Evolutionary conservation across 345 rosid genomes (phyloP).

Genomic region (Citrus inodora): DNA sequence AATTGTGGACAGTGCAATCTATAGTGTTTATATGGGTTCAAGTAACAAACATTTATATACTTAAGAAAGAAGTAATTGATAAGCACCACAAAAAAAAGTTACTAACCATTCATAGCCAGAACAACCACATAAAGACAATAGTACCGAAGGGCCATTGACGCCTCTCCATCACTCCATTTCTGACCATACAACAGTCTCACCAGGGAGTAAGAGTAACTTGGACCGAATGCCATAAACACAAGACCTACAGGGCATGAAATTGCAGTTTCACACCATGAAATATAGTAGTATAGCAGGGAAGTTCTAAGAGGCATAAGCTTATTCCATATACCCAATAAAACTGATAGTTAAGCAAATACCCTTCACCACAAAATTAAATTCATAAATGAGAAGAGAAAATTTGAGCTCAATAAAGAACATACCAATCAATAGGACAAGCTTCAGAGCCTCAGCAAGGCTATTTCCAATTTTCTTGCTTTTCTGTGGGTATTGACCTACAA

Average conservation of each 20-base stretch:
- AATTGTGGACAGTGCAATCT: neutral
- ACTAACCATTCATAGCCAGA: constrained; percentile 80
- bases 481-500: constrained; percentile 49
- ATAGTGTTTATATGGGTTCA: neutral
- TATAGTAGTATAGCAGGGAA: neutral
- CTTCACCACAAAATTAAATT: neutral
- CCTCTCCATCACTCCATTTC: constrained; percentile 99
- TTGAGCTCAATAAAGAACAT: constrained; percentile 1
- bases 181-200: constrained; percentile 80
- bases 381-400: neutral
- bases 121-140: constrained; percentile 79
- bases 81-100: constrained; percentile 1
- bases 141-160: constrained; percentile 68
- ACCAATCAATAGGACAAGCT: constrained; percentile 86
- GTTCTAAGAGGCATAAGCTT: neutral
- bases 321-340: neutral
- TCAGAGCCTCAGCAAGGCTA: constrained; percentile 73
- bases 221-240: constrained; percentile 88
- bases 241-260: constrained; percentile 45
- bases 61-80: neutral
- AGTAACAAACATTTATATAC: neutral
- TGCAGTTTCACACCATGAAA: constrained; percentile 11
- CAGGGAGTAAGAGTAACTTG: constrained; percentile 92
- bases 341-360: neutral
- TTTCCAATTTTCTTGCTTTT: constrained; percentile 55